These are phyloP conservation scores for Prunus dulcis DNA, from an alignment of 306 rosid genomes.

Conservation along the genomic window DNA sequence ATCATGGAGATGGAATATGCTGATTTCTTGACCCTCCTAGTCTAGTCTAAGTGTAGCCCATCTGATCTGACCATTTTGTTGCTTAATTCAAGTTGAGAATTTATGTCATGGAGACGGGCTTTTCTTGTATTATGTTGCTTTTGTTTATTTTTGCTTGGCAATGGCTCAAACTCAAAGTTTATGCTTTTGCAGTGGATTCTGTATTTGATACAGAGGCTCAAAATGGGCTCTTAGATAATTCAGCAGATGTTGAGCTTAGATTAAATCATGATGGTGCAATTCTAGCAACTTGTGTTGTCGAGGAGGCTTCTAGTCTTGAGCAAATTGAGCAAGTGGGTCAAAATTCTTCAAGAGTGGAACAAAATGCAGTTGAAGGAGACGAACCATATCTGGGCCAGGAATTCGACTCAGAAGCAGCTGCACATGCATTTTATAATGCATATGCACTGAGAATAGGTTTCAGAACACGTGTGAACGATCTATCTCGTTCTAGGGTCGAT, in stretches of 20 bases:
- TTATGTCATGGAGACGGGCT: neutral
- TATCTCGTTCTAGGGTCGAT: conserved; percentile 29
- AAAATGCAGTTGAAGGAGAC: conserved; percentile 13
- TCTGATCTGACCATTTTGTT: neutral
- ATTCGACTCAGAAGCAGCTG: conserved; percentile 31
- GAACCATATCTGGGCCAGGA: conserved; percentile 38
- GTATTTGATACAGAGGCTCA: conserved; percentile 14
- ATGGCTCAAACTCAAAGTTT: neutral
- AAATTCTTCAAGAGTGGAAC: neutral
- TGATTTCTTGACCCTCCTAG: neutral
- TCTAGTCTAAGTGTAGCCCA: too few species aligned
- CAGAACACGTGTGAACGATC: conserved; percentile 23
- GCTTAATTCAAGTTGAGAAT: neutral
- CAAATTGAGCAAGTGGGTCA: conserved; percentile 9
- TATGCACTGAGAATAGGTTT: conserved; percentile 32
- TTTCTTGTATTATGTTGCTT: neutral
- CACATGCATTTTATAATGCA: conserved; percentile 28
- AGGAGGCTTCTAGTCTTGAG: neutral
- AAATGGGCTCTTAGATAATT: conserved; percentile 10
- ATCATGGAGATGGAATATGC: neutral
- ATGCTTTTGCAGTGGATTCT: conserved; percentile 27
- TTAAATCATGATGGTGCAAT: conserved; percentile 12
- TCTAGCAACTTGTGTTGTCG: conserved; percentile 11
- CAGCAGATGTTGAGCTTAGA: conserved; percentile 17
- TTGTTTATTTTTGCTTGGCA: neutral